These are phyloP conservation scores for Umbilicus rupestris DNA, from an alignment of 164 flowering plant genomes.

Conservation along the genomic window DNA sequence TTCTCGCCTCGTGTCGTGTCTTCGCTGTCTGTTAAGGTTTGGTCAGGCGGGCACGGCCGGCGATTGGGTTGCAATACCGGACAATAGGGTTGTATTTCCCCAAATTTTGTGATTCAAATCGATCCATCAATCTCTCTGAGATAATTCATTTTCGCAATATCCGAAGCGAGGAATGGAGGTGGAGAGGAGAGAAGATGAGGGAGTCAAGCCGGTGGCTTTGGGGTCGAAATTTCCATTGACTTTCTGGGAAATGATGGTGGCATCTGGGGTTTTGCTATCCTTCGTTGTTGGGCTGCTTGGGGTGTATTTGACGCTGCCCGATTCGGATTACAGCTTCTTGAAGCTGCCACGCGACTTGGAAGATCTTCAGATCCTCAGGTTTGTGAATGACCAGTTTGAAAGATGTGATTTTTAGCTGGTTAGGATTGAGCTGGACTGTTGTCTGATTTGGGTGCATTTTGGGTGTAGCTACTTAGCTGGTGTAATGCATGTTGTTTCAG, in stretches of 20 bases:
- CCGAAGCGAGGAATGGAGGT: slow-evolving; percentile 11
- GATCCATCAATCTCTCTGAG: no score
- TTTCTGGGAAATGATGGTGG: slow-evolving; percentile 48
- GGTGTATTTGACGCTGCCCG: slow-evolving; percentile 81
- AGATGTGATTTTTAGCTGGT: not conserved
- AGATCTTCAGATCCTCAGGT: slow-evolving; percentile 87
- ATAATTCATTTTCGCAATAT: not conserved
- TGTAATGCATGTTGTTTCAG: not conserved
- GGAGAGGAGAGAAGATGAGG: slow-evolving; percentile 10
- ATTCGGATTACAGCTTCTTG: slow-evolving; percentile 88
- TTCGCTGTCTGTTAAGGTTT: not conserved
- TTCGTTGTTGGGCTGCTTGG: slow-evolving; percentile 48
- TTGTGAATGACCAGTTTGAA: not conserved
- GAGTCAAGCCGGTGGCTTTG: not conserved
- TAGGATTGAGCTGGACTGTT: not conserved
- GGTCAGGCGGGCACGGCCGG: not conserved
- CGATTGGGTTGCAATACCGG: not conserved
- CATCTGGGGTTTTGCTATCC: slow-evolving; percentile 42
- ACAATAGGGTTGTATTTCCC: not conserved
- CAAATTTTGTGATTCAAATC: no score
- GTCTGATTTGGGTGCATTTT: not conserved
- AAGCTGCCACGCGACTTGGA: slow-evolving; percentile 73
- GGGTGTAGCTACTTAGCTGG: not conserved
- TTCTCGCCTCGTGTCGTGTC: not conserved
- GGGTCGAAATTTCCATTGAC: slow-evolving; percentile 40